Base-by-base conservation (phyloP, 768 basidiomycete genomes). In the Lactarius indigo region DNA sequence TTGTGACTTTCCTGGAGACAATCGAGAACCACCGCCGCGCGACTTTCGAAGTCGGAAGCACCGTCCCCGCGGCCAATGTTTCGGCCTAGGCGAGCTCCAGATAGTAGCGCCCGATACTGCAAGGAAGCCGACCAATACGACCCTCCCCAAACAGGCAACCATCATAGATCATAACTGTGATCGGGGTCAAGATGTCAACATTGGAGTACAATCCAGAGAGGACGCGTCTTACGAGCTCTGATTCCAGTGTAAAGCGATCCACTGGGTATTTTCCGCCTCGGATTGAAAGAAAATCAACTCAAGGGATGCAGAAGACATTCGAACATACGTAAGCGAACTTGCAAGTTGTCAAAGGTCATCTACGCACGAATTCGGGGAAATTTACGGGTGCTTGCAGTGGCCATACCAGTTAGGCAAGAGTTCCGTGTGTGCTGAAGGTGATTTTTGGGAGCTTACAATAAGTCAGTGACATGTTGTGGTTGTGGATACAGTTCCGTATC, bases 101-200 rank as follows among this genome's bases (percentile, higher is more conserved):
- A 23, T 12, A 4, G 18, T 8, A 68, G 54, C 31, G 64, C 67
- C 39, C 59, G 63, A 18, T 68, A 61, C 44, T 64, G 64, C 18
- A 68, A 59, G 1, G 67, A 59, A 17, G 64, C 67, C 9, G 59
- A 57, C 67, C 63, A 65, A 50, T 61, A 68, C 6, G 64, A 68
- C 13, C 66, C 66, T 5, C 57, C 62, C 62, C 62, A 68, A 15
- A 59, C 66, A 20, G 66, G 50, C 3, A 47, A 57, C 66, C 62
- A 67, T 62, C 63, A 68, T 9, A 59, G 52, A 42, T 68, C 63
- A 44, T 42, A 67, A 54, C 66, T 67, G 62, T 1, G 47, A 59
- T 26, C 20, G 10, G 15, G 20, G 8, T 5, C 8, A 12, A 20
- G 28, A 58, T 12, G 20, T 10, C 7, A 3, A 50, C 30, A 26